Evolutionary conservation across 352 stramenopile species (phyloP).

Genomic region (Phytophthora pisi): DNA sequence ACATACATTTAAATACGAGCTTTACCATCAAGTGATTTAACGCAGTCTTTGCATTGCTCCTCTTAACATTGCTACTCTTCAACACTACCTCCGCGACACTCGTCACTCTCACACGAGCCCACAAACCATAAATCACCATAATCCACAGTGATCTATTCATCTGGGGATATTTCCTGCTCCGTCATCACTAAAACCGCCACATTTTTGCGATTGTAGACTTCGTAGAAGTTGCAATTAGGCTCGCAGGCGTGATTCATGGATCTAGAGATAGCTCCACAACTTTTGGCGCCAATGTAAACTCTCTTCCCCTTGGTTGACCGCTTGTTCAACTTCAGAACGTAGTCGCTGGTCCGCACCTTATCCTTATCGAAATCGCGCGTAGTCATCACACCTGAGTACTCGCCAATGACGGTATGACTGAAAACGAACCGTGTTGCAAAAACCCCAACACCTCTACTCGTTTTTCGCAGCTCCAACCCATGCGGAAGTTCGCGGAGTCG

Average conservation of each 20-base stretch:
- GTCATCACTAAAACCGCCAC: background rate
- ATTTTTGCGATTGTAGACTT: background rate
- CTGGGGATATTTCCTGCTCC: background rate
- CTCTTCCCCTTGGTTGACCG: background rate
- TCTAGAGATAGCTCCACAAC: background rate
- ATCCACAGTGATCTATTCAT: background rate
- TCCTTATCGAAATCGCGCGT: background rate
- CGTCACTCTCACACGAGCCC: background rate
- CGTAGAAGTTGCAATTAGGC: background rate
- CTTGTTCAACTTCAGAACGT: background rate
- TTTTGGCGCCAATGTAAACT: background rate
- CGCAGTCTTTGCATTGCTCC: background rate
- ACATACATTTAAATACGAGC: background rate
- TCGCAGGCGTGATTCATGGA: background rate
- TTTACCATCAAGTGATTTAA: background rate
- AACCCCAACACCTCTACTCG: background rate
- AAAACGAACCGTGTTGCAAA: background rate
- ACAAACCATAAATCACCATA: background rate
- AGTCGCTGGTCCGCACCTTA: background rate
- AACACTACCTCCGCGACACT: background rate
- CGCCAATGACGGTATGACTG: background rate
- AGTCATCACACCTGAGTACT: background rate
- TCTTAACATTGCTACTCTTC: background rate
- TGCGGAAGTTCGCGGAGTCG: background rate
- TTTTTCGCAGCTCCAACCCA: background rate